phyloP scores from a whole-genome alignment of 148 eudicot genomes.

The Rhododendron vialii region DNA sequence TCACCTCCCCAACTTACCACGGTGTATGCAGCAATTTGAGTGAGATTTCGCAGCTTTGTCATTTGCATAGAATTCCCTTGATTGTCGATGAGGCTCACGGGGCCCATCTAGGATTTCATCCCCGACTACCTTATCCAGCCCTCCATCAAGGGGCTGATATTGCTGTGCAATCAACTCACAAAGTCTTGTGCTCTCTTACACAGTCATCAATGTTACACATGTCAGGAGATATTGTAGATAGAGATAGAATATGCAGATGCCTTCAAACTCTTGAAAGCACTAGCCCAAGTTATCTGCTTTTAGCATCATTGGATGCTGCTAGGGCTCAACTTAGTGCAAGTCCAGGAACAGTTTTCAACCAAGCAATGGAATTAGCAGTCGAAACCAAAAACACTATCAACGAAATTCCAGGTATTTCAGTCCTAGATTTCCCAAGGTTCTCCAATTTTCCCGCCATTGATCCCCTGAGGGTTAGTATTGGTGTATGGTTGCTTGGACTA shows the following conservation, averaged over 20 bases:
- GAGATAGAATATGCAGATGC: conserved; percentile 55
- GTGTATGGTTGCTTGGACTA: conserved; percentile 44
- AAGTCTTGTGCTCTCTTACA: conserved; percentile 68
- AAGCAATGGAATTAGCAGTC: conserved; percentile 40
- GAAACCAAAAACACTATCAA: conserved; percentile 37
- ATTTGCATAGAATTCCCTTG: conserved; percentile 40
- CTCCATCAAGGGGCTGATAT: conserved; percentile 75
- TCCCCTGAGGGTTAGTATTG: conserved; percentile 54
- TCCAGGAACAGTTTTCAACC: conserved; percentile 31
- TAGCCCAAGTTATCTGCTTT: conserved; percentile 67
- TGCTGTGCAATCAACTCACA: conserved; percentile 76
- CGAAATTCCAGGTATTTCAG: conserved; percentile 44
- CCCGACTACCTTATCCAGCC: conserved; percentile 50
- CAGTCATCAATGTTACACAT: conserved; percentile 80
- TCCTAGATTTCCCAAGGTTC: conserved; percentile 30
- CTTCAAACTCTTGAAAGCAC: conserved; percentile 79
- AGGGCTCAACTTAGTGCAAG: conserved; percentile 45
- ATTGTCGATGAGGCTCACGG: conserved; percentile 89
- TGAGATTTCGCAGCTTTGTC: conserved; percentile 54
- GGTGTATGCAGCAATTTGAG: conserved; percentile 64
- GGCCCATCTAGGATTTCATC: conserved; percentile 79
- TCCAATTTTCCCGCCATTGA: conserved; percentile 41
- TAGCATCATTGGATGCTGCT: conserved; percentile 78
- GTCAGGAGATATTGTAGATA: conserved; percentile 42
- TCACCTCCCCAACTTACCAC: conserved; percentile 70